Evolutionary conservation across 1,139 yeast genomes (phyloP).

Genomic region (Yamadazyma conglobata): DNA sequence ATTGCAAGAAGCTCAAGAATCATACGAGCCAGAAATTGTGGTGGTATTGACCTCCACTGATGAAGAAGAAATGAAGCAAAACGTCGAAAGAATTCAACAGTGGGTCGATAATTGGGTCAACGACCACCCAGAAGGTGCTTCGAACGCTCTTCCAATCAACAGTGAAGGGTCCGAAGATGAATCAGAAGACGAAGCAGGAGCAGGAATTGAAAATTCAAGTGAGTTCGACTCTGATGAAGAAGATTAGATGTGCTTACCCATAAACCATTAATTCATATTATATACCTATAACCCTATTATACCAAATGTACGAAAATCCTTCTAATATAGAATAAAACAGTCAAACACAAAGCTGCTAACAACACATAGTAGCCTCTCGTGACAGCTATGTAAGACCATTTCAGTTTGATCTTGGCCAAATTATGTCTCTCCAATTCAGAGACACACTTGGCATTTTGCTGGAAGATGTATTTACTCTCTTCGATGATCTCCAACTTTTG

Average conservation of each 20-base stretch:
- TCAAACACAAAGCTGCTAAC: constrained; percentile 22
- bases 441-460: constrained; percentile 57
- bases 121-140: constrained; percentile 37
- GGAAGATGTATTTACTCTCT: constrained; percentile 65
- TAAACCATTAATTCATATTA: no score
- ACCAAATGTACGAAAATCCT: constrained; percentile 18
- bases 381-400: constrained; percentile 53
- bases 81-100: constrained; percentile 66
- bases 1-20: constrained; percentile 79
- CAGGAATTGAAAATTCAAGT: constrained; percentile 4
- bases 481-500: constrained; percentile 69
- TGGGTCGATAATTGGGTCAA: constrained; percentile 77
- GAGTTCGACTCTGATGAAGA: constrained; percentile 4
- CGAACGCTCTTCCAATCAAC: constrained; percentile 1
- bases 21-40: constrained; percentile 75
- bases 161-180: constrained; percentile 8
- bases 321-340: constrained; percentile 26
- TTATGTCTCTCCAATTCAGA: constrained; percentile 66
- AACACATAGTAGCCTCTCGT: constrained; percentile 46
- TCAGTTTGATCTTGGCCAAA: constrained; percentile 50
- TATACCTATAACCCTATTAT: no score
- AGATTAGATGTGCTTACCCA: no score
- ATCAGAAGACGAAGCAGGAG: constrained; percentile 9
- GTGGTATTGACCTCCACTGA: constrained; percentile 72
- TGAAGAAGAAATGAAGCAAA: constrained; percentile 74